Percentiles rank a stretch among this genome's conserved stretches.
Evolutionary conservation across 176 grass and related monocot species (phyloP).

Genomic region (Avena eriantha): DNA sequence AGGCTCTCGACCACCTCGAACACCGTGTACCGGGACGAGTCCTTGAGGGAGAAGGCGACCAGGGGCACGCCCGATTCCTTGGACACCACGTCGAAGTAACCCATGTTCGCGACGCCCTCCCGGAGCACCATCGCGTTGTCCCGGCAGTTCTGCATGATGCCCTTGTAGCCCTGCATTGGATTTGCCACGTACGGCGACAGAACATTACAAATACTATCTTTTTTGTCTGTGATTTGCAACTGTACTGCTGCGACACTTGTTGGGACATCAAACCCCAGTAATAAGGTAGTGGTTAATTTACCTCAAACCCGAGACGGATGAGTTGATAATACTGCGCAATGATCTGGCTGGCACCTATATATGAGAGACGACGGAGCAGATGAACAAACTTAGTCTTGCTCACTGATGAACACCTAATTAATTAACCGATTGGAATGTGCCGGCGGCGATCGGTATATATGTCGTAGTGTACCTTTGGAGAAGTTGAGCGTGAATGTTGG

Average conservation of each 20-base stretch:
- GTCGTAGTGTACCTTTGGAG: slow-evolving; percentile 59
- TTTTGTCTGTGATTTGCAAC: slow-evolving; percentile 11
- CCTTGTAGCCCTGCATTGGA: slow-evolving; percentile 61
- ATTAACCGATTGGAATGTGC: background rate
- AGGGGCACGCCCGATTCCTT: slow-evolving; percentile 77
- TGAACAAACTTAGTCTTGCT: background rate
- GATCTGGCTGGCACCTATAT: slow-evolving; percentile 73
- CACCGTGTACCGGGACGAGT: slow-evolving; percentile 61
- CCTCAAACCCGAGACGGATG: slow-evolving; percentile 82
- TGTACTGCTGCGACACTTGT: too few relatives aligned
- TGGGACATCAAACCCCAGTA: too few relatives aligned
- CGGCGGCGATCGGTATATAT: background rate
- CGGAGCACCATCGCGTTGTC: slow-evolving; percentile 64
- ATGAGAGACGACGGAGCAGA: background rate
- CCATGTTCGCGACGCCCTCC: slow-evolving; percentile 67
- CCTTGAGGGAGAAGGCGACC: slow-evolving; percentile 75
- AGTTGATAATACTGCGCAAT: slow-evolving; percentile 88
- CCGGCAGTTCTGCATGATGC: slow-evolving; percentile 80
- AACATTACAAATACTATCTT: background rate
- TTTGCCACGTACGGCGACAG: background rate
- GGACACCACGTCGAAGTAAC: slow-evolving; percentile 70
- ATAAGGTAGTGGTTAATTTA: slow-evolving; percentile 33
- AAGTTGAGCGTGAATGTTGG: slow-evolving; percentile 90
- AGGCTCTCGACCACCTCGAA: slow-evolving; percentile 77
- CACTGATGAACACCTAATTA: background rate